phyloP scores from a whole-genome alignment of 2,329 filamentous ascomycete species.

The Calonectria henricotiae region DNA sequence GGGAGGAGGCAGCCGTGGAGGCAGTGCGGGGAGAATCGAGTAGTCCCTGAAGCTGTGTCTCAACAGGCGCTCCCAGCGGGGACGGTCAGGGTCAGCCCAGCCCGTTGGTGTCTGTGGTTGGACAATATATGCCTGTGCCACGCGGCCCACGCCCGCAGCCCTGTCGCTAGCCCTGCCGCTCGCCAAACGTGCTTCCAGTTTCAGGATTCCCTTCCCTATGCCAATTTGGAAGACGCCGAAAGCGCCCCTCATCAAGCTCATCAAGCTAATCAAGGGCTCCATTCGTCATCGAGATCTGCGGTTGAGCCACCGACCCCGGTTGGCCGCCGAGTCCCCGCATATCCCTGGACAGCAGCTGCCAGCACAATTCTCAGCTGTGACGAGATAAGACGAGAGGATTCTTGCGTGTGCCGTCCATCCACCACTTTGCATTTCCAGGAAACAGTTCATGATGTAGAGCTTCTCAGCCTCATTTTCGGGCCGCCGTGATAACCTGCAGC shows the following conservation, averaged over 20 bases:
- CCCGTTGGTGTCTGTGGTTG: background rate
- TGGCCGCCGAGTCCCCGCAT: background rate
- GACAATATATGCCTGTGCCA: background rate
- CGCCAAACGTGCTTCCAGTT: no score
- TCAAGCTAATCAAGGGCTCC: no score
- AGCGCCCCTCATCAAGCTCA: no score
- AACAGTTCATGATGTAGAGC: no score
- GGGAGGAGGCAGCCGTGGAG: background rate
- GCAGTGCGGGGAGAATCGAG: background rate
- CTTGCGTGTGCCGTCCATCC: no score
- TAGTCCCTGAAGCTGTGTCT: background rate
- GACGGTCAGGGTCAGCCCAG: background rate
- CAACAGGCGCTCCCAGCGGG: background rate
- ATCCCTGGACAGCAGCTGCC: background rate
- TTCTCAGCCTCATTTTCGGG: no score
- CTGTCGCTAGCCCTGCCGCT: no score
- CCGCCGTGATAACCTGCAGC: no score
- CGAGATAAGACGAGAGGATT: no score
- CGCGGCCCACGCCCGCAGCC: background rate
- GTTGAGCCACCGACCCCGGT: background rate
- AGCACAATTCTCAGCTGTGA: no score
- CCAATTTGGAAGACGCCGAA: background rate
- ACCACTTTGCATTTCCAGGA: no score
- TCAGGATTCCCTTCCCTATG: no score
- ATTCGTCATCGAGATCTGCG: background rate